Conservation (phyloP, 495 filamentous ascomycete genomes). For the Trichoderma parareesei region DNA sequence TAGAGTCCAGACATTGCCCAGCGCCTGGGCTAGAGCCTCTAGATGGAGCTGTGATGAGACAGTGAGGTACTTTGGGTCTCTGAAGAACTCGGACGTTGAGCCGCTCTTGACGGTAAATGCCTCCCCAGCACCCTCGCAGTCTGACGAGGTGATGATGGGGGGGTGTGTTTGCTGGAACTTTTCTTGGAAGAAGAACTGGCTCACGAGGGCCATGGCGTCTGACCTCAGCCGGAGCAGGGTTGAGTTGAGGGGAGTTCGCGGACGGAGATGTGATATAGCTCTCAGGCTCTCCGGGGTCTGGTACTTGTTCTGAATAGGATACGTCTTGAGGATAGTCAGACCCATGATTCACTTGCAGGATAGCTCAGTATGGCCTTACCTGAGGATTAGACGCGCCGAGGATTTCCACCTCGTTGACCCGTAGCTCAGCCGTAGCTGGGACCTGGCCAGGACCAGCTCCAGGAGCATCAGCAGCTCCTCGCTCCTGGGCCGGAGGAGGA, state of each 20-base stretch:
- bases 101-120: slow-evolving; percentile 65
- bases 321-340: slow-evolving; percentile 46
- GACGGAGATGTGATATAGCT: slow-evolving; percentile 79
- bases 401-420: slow-evolving; percentile 57
- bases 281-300: slow-evolving; percentile 84
- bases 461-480: background rate
- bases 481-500: background rate
- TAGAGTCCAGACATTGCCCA: slow-evolving; percentile 88
- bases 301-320: slow-evolving; percentile 90
- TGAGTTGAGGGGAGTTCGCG: slow-evolving; percentile 74
- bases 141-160: slow-evolving; percentile 91
- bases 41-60: slow-evolving; percentile 93
- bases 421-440: slow-evolving; percentile 49
- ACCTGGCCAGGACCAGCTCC: slow-evolving; percentile 58
- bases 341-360: background rate
- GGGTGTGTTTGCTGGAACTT: slow-evolving; percentile 83
- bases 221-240: slow-evolving; percentile 78
- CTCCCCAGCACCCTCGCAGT: slow-evolving; percentile 94
- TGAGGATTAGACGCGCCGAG: slow-evolving; percentile 70
- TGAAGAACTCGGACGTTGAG: slow-evolving; percentile 49
- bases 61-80: slow-evolving; percentile 82
- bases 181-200: slow-evolving; percentile 58
- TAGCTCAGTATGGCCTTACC: slow-evolving; percentile 41
- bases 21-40: slow-evolving; percentile 80
- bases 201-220: slow-evolving; percentile 61